A percentile compares a stretch with the other conserved stretches of the same genome.
phyloP scores from a whole-genome alignment of 306 rosid genomes.

The Morella rubra region DNA sequence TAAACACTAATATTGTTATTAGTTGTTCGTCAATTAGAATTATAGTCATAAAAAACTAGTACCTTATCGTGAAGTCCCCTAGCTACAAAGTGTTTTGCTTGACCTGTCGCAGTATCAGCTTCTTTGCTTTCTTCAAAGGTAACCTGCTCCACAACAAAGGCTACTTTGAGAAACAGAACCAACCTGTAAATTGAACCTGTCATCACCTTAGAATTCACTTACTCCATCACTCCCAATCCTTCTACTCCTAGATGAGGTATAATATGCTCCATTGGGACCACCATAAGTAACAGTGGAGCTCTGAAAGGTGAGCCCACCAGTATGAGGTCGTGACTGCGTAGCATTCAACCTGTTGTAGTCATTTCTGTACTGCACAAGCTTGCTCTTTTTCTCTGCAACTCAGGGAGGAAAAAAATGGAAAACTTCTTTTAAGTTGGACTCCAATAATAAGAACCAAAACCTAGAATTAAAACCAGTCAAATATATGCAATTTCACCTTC shows the following conservation, averaged over 20 bases:
- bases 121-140: conserved; percentile 82
- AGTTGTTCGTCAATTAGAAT: no score
- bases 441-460: background rate
- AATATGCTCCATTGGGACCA: conserved; percentile 61
- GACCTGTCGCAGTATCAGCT: conserved; percentile 65
- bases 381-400: conserved; percentile 55
- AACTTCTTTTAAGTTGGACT: conserved; percentile 2
- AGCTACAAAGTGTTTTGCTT: conserved; percentile 65
- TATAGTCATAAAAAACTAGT: no score
- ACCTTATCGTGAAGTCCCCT: conserved; percentile 78
- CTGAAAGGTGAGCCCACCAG: conserved; percentile 68
- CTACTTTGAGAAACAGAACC: conserved; percentile 20
- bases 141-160: conserved; percentile 43
- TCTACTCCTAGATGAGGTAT: conserved; percentile 62
- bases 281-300: conserved; percentile 80
- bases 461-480: background rate
- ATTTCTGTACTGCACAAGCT: conserved; percentile 39
- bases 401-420: background rate
- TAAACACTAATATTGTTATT: no score
- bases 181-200: background rate
- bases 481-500: conserved; percentile 44
- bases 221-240: conserved; percentile 91
- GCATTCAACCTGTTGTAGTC: conserved; percentile 24
- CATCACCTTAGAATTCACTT: conserved; percentile 27
- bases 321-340: conserved; percentile 45